phyloP scores from a whole-genome alignment of 768 basidiomycete species.

The Serendipita indica region DNA sequence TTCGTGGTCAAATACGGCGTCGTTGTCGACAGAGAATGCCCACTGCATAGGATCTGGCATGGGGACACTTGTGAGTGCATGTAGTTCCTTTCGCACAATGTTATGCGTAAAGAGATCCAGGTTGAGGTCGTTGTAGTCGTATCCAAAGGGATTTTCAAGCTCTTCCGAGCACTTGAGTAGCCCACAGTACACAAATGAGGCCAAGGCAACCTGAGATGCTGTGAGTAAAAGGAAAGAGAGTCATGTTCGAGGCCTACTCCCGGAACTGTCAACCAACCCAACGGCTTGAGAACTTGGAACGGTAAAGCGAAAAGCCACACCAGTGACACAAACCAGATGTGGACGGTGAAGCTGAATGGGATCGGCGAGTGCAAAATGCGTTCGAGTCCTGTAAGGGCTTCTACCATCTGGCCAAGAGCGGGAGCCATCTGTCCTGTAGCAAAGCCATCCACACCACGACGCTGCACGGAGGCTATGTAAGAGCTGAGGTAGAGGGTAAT shows the following conservation, averaged over 20 bases:
- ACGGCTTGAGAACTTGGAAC: conserved; percentile 9
- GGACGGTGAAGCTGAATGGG: neutral
- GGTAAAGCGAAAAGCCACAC: conserved; percentile 8
- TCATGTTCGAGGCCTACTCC: neutral
- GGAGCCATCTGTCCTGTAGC: neutral
- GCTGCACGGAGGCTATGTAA: neutral
- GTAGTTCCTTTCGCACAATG: conserved; percentile 10
- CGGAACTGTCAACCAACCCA: conserved; percentile 10
- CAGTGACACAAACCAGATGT: conserved; percentile 10
- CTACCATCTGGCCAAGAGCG: neutral
- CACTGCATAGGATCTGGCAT: conserved; percentile 10
- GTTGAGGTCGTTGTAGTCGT: conserved; percentile 8
- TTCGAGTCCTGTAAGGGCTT: conserved; percentile 11
- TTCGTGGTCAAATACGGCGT: neutral
- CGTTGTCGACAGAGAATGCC: conserved; percentile 1
- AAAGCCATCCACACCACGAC: conserved; percentile 7
- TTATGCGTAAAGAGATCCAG: conserved; percentile 10
- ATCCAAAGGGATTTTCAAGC: conserved; percentile 10
- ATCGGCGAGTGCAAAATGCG: neutral
- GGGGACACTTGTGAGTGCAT: conserved; percentile 7
- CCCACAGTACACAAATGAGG: conserved; percentile 11
- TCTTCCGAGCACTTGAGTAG: conserved; percentile 10
- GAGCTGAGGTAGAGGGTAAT: conserved; percentile 9
- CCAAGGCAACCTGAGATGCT: no score
- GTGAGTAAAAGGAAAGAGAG: neutral